Evolutionary conservation across 139 green algal species (phyloP), one percentile per base, ranked within the genome.

Genomic region (Gonium pectorale): DNA sequence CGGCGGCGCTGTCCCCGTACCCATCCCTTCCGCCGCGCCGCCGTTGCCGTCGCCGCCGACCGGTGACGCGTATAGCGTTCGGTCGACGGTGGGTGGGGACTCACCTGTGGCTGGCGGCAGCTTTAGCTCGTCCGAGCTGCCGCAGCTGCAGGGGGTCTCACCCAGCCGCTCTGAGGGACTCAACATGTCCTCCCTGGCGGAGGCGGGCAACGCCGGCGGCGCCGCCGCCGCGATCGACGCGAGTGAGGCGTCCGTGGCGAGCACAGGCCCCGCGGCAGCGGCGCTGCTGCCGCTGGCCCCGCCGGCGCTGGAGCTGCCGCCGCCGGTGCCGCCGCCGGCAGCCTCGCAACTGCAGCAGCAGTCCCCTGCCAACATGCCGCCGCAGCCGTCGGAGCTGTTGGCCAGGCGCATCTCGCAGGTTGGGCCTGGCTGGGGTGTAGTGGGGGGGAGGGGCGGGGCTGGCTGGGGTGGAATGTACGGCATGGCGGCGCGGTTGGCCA

Each of bases 361-460:
- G n/a, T 54, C 67, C 24, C 66, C 33, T 46, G 43, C 29, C 38
- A 62, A 22, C 11, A 44, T 67, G 56, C 75, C 41, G 41, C 74
- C 74, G 27, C 59, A 13, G 60, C 75, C 75, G 2, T 82, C 75
- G n/a, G 75, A 52, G 19, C 59, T 59, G 40, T 41, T 82, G 2
- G 75, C 71, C 4, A 40, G 71, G 33, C 52, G 52, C 13, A n/a
- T 80, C 0, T 80, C 71, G 1, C 51, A 51, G 71, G 71, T 80
- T 8, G 26, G 1, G 38, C 31, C 29, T 31, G 33, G 27, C 51
- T 13, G 24, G 51, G 51, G 5, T 22, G 21, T 13, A n/a, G n/a
- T n/a, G n/a, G n/a, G n/a, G n/a, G n/a, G n/a, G n/a, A n/a, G n/a
- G n/a, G n/a, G n/a, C n/a, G n/a, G n/a, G n/a, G n/a, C n/a, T n/a